Evolutionary conservation across 169 alveolate species (phyloP).

Genomic region (Perkinsus olseni): DNA sequence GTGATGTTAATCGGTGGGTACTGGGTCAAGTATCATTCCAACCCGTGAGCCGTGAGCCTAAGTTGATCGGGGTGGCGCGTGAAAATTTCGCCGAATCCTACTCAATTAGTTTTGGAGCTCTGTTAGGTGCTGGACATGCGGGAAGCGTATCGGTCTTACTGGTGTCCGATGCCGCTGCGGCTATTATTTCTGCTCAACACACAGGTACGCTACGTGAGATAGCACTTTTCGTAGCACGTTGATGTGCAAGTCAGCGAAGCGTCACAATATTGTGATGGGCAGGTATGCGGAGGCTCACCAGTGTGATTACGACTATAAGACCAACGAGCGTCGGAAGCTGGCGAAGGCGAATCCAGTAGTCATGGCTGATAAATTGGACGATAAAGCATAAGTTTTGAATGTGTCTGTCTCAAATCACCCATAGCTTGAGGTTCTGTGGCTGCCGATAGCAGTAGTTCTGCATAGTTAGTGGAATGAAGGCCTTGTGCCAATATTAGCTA

Average conservation of each 20-base stretch:
- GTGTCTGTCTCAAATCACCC: background rate
- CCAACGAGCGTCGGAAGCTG: background rate
- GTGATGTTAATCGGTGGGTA: background rate
- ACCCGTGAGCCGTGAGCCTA: no score
- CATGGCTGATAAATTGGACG: conserved; percentile 4
- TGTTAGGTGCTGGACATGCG: conserved; percentile 2
- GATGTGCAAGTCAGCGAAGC: no score
- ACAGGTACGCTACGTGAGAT: background rate
- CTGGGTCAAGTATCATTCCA: background rate
- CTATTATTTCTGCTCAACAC: background rate
- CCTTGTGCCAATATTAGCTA: background rate
- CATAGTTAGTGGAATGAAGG: background rate
- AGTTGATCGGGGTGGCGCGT: no score
- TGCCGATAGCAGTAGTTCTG: background rate
- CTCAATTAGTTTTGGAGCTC: background rate
- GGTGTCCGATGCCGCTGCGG: conserved; percentile 8
- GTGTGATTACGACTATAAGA: background rate
- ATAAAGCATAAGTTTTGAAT: background rate
- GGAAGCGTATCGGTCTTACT: conserved; percentile 5
- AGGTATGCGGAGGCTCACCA: conserved; percentile 1
- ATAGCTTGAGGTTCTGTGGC: background rate
- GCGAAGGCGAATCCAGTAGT: conserved; percentile 4
- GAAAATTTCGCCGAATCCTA: no score
- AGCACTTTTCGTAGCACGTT: background rate
- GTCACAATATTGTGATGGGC: no score